Evolutionary conservation across 2,329 filamentous ascomycete species (phyloP).

Genomic region (Tricladium varicosporioides): DNA sequence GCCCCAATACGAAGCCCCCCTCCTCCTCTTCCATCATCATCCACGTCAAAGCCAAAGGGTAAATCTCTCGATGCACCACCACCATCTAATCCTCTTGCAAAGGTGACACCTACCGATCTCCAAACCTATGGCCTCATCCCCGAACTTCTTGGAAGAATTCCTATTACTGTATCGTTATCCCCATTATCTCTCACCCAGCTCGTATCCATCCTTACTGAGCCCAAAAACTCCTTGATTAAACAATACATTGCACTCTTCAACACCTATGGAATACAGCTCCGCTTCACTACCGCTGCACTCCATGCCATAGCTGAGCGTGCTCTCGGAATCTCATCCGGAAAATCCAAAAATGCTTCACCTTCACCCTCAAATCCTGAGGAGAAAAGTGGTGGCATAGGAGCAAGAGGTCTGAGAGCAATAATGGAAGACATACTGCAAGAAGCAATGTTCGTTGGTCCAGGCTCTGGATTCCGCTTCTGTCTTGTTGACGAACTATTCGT

Average conservation of each 20-base stretch:
- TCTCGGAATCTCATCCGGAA: conserved; percentile 7
- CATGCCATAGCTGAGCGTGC: conserved; percentile 67
- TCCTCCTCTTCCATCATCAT: conserved; percentile 54
- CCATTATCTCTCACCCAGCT: conserved; percentile 68
- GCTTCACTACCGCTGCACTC: conserved; percentile 81
- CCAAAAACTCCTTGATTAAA: conserved; percentile 79
- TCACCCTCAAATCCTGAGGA: conserved; percentile 48
- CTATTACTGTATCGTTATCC: conserved; percentile 82
- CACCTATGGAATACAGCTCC: conserved; percentile 68
- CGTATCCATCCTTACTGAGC: conserved; percentile 87
- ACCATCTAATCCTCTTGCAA: conserved; percentile 51
- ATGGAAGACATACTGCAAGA: conserved; percentile 77
- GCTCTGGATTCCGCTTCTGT: conserved; percentile 62
- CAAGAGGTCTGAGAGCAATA: conserved; percentile 74
- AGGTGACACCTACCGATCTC: conserved; percentile 72
- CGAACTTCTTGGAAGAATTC: conserved; percentile 73
- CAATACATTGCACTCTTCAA: conserved; percentile 90
- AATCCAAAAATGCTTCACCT: conserved; percentile 38
- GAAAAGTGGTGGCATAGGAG: conserved; percentile 63
- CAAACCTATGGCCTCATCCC: conserved; percentile 82
- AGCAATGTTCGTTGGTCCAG: conserved; percentile 77
- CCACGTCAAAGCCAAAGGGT: conserved; percentile 42
- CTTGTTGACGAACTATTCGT: conserved; percentile 62
- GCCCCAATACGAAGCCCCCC: conserved; percentile 65
- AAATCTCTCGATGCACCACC: conserved; percentile 42